Evolutionary conservation across 1,139 yeast species (phyloP).

Genomic region (Fermentozyma sake): DNA sequence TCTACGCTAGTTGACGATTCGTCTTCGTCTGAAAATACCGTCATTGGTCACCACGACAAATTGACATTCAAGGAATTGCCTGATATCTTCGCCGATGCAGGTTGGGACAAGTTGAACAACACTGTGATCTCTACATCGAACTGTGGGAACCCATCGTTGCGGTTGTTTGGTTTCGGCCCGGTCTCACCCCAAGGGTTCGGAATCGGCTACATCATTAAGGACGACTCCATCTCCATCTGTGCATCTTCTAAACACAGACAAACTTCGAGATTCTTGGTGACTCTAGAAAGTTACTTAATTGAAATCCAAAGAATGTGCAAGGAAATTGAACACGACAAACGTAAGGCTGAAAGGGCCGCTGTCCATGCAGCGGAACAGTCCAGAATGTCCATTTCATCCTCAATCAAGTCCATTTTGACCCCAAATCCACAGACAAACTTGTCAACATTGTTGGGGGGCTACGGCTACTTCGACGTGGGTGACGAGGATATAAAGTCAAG

Average conservation of each 20-base stretch:
- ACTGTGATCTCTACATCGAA: slow-evolving; percentile 39
- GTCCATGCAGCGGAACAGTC: slow-evolving; percentile 2
- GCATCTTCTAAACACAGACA: slow-evolving; percentile 90
- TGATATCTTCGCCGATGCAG: slow-evolving; percentile 69
- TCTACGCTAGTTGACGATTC: slow-evolving; percentile 14
- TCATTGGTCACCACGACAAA: slow-evolving; percentile 10
- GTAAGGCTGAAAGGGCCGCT: slow-evolving; percentile 5
- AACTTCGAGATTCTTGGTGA: slow-evolving; percentile 75
- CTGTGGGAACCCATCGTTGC: slow-evolving; percentile 79
- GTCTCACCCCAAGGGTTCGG: slow-evolving; percentile 90
- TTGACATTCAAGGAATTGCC: slow-evolving; percentile 23
- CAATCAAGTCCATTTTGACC: slow-evolving; percentile 2
- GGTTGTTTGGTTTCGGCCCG: slow-evolving; percentile 91
- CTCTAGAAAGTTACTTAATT: slow-evolving; percentile 62
- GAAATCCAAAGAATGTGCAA: slow-evolving; percentile 58
- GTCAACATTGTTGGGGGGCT: slow-evolving; percentile 67
- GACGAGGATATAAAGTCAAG: slow-evolving; percentile 66
- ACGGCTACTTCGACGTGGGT: slow-evolving; percentile 73
- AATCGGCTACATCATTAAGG: slow-evolving; percentile 84
- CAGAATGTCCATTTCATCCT: slow-evolving; percentile 3
- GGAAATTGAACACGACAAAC: slow-evolving; percentile 26
- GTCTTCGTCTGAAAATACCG: slow-evolving; percentile 18
- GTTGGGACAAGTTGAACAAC: slow-evolving; percentile 58
- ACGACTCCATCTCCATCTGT: slow-evolving; percentile 78
- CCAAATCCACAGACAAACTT: slow-evolving; percentile 10